phyloP scores from a whole-genome alignment of 768 basidiomycete species.

The Brasilioporus rufonigricans region DNA sequence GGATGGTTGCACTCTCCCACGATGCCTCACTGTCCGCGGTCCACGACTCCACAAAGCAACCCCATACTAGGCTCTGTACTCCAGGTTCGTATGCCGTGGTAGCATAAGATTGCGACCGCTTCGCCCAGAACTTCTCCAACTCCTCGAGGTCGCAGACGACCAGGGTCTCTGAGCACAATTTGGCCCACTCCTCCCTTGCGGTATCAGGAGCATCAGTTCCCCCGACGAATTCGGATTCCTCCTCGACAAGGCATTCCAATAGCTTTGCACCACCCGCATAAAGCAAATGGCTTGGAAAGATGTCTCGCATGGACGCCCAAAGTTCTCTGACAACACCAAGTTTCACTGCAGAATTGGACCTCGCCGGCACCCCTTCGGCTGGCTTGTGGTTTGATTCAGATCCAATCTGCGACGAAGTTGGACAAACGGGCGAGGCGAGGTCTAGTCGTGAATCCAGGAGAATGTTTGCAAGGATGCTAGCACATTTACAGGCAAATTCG shows the following conservation, averaged over 20 bases:
- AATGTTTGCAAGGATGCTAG: conserved; percentile 46
- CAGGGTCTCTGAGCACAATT: conserved; percentile 54
- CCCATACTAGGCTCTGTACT: conserved; percentile 56
- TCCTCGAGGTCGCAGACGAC: conserved; percentile 45
- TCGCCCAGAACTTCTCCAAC: conserved; percentile 54
- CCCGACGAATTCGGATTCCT: conserved; percentile 44
- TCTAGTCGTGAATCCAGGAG: conserved; percentile 47
- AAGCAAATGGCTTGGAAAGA: conserved; percentile 44
- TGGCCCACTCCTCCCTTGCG: conserved; percentile 57
- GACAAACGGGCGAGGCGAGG: conserved; percentile 33
- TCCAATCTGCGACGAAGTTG: conserved; percentile 9
- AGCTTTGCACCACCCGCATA: conserved; percentile 44
- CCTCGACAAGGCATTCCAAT: conserved; percentile 46
- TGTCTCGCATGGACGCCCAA: conserved; percentile 47
- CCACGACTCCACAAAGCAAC: conserved; percentile 56
- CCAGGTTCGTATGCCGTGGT: conserved; percentile 36
- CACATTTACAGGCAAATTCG: conserved; percentile 40
- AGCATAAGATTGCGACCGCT: conserved; percentile 20
- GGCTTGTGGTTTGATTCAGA: conserved; percentile 3
- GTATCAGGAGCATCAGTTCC: conserved; percentile 42
- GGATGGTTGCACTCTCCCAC: conserved; percentile 54
- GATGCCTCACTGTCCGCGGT: conserved; percentile 38
- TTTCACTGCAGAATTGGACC: conserved; percentile 50
- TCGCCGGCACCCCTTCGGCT: conserved; percentile 6
- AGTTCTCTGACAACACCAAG: conserved; percentile 56